phyloP scores from a whole-genome alignment of 176 grass and related monocot species.

The Puccinellia tenuiflora region DNA sequence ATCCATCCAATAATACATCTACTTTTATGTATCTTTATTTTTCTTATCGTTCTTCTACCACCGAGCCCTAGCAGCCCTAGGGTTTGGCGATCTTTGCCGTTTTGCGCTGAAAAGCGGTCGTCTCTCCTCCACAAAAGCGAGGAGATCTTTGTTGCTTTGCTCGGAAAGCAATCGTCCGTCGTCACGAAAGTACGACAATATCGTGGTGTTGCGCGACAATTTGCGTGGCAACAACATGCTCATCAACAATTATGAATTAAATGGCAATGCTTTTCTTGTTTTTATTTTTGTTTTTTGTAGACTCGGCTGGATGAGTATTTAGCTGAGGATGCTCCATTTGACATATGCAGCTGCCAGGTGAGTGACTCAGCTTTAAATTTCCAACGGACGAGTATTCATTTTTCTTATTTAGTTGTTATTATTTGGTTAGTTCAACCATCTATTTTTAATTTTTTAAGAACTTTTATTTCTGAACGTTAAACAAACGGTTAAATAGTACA shows the following conservation, averaged over 20 bases:
- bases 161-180: no score
- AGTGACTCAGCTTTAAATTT: slow-evolving; percentile 3
- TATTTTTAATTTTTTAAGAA: background rate
- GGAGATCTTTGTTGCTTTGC: no score
- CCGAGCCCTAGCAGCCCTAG: no score
- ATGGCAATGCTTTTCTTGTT: background rate
- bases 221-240: no score
- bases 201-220: no score
- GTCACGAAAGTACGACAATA: no score
- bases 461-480: background rate
- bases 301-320: slow-evolving; percentile 81
- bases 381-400: background rate
- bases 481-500: background rate
- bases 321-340: slow-evolving; percentile 78
- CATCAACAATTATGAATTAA: background rate
- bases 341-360: slow-evolving; percentile 94
- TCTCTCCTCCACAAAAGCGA: no score
- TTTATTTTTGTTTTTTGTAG: slow-evolving; percentile 31
- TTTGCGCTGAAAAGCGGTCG: no score
- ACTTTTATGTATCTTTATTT: no score
- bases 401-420: background rate
- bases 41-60: no score
- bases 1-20: no score
- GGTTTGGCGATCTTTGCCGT: no score
- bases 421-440: background rate